phyloP scores from a whole-genome alignment of 2,329 filamentous ascomycete genomes.

The Trichophyton schoenleinii region DNA sequence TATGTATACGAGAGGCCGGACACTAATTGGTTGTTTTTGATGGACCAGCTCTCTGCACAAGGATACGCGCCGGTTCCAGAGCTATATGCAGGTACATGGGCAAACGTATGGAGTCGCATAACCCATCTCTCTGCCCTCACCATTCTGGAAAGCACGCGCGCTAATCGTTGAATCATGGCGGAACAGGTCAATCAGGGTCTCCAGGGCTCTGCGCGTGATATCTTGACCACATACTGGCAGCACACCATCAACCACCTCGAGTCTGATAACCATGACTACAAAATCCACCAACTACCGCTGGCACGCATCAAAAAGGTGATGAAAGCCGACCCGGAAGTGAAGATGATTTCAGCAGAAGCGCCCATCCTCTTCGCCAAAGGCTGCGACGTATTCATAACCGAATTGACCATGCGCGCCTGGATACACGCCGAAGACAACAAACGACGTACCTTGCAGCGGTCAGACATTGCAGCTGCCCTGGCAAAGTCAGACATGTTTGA shows the following conservation, averaged over 20 bases:
- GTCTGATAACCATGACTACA: constrained; percentile 93
- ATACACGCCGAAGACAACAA: constrained; percentile 99
- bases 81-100: constrained; percentile 87
- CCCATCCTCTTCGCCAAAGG: constrained; percentile 97
- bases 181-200: constrained; percentile 84
- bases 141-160: background rate
- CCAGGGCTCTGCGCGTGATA: constrained; percentile 85
- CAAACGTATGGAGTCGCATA: constrained; percentile 55
- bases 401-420: constrained; percentile 98
- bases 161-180: constrained; percentile 1
- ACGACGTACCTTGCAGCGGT: constrained; percentile 82
- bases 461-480: constrained; percentile 88
- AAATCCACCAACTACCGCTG: constrained; percentile 87
- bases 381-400: constrained; percentile 97
- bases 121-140: too few relatives aligned
- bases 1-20: constrained; percentile 2
- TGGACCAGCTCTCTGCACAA: constrained; percentile 61
- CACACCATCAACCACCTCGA: constrained; percentile 94
- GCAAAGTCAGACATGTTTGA: constrained; percentile 99
- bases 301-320: constrained; percentile 99
- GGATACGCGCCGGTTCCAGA: constrained; percentile 81
- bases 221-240: constrained; percentile 98
- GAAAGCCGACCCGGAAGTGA: constrained; percentile 98
- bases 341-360: constrained; percentile 98
- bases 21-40: background rate